Conservation (phyloP, 148 eudicot species). For the Diospyros lotus region DNA sequence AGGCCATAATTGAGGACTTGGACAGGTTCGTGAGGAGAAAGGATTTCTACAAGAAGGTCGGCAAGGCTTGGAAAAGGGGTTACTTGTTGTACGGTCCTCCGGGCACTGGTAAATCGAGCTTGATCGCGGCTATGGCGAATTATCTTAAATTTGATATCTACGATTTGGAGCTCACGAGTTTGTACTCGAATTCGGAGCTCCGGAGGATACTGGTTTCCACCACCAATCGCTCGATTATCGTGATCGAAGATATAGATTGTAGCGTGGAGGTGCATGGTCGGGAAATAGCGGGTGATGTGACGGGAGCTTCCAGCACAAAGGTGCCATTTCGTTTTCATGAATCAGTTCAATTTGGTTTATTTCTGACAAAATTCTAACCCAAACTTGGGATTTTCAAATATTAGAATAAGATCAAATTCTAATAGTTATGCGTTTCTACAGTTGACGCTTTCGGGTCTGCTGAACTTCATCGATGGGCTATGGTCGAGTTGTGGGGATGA, state of each 20-base stretch:
- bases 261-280: slow-evolving; percentile 25
- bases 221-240: slow-evolving; percentile 28
- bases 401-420: too few relatives aligned
- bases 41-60: slow-evolving; percentile 33
- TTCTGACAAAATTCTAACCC: too few relatives aligned
- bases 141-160: slow-evolving; percentile 33
- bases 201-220: slow-evolving; percentile 25
- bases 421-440: slow-evolving; percentile 2
- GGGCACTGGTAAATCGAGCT: slow-evolving; percentile 36
- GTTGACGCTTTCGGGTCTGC: slow-evolving; percentile 37
- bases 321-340: background rate
- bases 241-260: slow-evolving; percentile 39
- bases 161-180: slow-evolving; percentile 31
- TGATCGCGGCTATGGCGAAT: slow-evolving; percentile 35
- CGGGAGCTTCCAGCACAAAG: background rate
- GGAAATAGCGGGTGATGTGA: background rate
- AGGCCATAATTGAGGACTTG: slow-evolving; percentile 22
- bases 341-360: background rate
- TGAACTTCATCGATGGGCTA: slow-evolving; percentile 45
- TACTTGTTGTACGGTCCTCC: slow-evolving; percentile 41
- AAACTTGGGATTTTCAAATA: too few relatives aligned
- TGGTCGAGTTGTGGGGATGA: slow-evolving; percentile 55
- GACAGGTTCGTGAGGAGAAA: slow-evolving; percentile 34
- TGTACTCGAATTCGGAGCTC: slow-evolving; percentile 21
- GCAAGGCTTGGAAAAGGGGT: slow-evolving; percentile 40